phyloP scores from a whole-genome alignment of 371 early-diverging fungal genomes.

The Circinella minor region DNA sequence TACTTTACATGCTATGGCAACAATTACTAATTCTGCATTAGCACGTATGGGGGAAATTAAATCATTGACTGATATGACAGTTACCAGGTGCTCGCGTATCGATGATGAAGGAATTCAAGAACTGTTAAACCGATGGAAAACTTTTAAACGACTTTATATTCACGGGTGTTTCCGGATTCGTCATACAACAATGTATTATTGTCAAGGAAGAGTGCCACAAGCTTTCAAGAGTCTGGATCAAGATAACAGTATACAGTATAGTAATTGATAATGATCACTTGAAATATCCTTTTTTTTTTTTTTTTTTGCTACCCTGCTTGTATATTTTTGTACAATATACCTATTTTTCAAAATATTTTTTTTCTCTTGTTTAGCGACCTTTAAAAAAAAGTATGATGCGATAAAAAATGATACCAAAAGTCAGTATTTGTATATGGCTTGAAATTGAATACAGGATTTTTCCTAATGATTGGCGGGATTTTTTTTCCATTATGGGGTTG shows the following conservation, averaged over 20 bases:
- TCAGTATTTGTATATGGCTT: no score
- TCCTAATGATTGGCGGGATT: no score
- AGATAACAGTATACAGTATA: not conserved
- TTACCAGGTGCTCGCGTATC: not conserved
- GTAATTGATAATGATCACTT: no score
- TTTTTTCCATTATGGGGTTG: no score
- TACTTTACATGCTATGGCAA: slow-evolving; percentile 12
- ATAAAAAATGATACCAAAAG: no score
- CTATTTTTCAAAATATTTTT: no score
- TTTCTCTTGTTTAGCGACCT: no score
- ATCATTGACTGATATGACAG: slow-evolving; percentile 1
- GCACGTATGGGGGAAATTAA: not conserved
- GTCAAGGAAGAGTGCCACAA: not conserved
- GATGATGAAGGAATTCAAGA: slow-evolving; percentile 1
- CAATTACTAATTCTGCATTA: not conserved
- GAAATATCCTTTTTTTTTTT: no score
- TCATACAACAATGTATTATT: slow-evolving; percentile 1
- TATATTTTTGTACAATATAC: no score
- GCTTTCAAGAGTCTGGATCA: not conserved
- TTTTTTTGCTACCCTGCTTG: no score
- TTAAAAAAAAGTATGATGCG: no score
- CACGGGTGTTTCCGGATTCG: not conserved
- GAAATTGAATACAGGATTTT: no score
- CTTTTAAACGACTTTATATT: slow-evolving; percentile 6
- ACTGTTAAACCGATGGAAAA: not conserved